Percentiles rank a stretch among this genome's conserved stretches.
Evolutionary conservation across 352 stramenopile species (phyloP).

Genomic region (Pythium folliculosum): DNA sequence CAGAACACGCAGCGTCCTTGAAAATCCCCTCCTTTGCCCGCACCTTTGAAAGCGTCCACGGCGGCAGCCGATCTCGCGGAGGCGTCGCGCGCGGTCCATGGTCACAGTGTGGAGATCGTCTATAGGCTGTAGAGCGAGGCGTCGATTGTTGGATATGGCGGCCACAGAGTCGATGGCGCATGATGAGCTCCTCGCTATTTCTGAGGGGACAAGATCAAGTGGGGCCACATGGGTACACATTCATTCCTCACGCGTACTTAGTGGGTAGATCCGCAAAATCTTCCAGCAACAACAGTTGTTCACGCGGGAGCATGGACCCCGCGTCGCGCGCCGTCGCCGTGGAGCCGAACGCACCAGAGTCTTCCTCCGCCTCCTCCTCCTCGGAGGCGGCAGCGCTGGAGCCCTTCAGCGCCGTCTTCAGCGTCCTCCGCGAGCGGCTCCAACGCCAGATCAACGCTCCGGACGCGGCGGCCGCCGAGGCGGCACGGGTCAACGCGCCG

Average conservation of each 20-base stretch:
- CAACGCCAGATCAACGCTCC: constrained; percentile 11
- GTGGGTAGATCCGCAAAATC: background rate
- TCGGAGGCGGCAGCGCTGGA: background rate
- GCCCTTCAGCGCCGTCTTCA: constrained; percentile 5
- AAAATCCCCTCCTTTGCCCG: background rate
- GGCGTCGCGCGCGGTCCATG: constrained; percentile 34
- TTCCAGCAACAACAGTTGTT: background rate
- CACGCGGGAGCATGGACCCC: background rate
- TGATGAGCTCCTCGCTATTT: background rate
- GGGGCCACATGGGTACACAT: background rate
- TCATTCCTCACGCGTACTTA: background rate
- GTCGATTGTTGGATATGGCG: too few relatives aligned
- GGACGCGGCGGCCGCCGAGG: background rate
- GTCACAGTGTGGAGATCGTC: background rate
- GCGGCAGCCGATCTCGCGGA: constrained; percentile 43
- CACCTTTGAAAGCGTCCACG: constrained; percentile 62
- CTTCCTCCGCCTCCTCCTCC: too few relatives aligned
- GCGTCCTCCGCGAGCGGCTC: constrained; percentile 7
- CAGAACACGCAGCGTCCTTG: too few relatives aligned
- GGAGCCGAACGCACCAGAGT: too few relatives aligned
- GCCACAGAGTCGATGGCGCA: too few relatives aligned
- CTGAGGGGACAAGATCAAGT: background rate
- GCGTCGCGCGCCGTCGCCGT: too few relatives aligned
- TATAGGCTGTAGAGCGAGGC: too few relatives aligned
- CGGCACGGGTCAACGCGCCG: background rate